phyloP scores from a whole-genome alignment of 257 asterid genomes.

The Misopates orontium region DNA sequence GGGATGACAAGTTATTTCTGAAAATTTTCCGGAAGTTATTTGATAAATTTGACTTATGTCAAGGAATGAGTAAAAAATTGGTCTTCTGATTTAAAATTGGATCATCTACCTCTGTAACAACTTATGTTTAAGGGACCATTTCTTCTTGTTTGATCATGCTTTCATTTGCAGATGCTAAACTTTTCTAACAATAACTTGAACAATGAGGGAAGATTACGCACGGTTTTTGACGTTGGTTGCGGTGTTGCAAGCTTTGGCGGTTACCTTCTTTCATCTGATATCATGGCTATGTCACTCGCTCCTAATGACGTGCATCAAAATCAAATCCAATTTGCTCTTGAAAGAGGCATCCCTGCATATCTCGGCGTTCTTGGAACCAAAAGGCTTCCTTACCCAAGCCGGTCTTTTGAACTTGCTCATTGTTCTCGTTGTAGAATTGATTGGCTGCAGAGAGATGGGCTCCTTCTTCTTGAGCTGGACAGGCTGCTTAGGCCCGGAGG shows the following conservation, averaged over 20 bases:
- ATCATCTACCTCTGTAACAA: neutral
- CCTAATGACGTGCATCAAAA: slow-evolving; percentile 96
- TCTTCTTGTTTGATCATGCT: slow-evolving; percentile 24
- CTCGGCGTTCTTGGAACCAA: slow-evolving; percentile 97
- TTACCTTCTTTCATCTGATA: slow-evolving; percentile 85
- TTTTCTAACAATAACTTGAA: slow-evolving; percentile 68
- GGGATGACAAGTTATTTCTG: neutral
- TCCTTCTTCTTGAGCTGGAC: slow-evolving; percentile 92
- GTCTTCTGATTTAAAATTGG: too few species aligned
- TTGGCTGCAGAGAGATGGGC: slow-evolving; percentile 93
- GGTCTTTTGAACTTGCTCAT: slow-evolving; percentile 92
- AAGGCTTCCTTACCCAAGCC: slow-evolving; percentile 95
- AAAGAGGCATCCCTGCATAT: slow-evolving; percentile 95
- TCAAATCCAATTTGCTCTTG: slow-evolving; percentile 94
- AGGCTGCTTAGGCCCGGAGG: slow-evolving; percentile 93
- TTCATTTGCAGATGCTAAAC: slow-evolving; percentile 70
- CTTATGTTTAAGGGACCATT: slow-evolving; percentile 2
- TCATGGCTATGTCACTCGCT: slow-evolving; percentile 86
- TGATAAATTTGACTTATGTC: neutral
- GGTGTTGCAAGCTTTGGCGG: slow-evolving; percentile 98
- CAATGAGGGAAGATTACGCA: slow-evolving; percentile 74
- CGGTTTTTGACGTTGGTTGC: slow-evolving; percentile 90
- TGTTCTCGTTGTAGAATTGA: slow-evolving; percentile 97
- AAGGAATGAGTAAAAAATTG: too few species aligned
- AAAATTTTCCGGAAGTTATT: neutral